Evolutionary conservation across 768 basidiomycete species (phyloP), one percentile per base, ranked within the genome.

Genomic region (Trametes punicea): DNA sequence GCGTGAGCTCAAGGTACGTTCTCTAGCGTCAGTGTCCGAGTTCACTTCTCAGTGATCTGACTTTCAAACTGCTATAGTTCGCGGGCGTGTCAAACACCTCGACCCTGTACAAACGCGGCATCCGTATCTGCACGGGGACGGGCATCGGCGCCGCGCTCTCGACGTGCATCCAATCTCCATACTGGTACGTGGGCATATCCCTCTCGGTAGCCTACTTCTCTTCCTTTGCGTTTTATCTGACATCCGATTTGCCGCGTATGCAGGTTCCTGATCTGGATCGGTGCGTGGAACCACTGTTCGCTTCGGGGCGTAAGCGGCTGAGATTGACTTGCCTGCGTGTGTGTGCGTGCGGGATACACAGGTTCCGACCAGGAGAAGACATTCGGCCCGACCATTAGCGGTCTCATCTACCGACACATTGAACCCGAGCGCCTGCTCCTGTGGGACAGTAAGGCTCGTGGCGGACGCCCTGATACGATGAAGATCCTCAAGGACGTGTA

Each of bases 321-420:
- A 47, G 48, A 38, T 53, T 63, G 54, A 59, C 64, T 58, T 62
- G 46, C 54, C 34, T 51, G 62, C 30, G n/a, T n/a, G n/a, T n/a
- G 39, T 30, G 30, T 18, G 38, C 46, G 16, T 23, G 31, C 50
- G 44, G n/a, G n/a, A 44, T n/a, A 27, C 15, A 41, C 55, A 82
- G 87, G 87, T 49, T 88, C 86, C 53, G 87, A 90, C 65, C 88
- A 90, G 70, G 87, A 88, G 69, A 88, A 85, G 72, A 90, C 88
- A 2, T 91, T 92, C 63, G 90, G 90, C 2, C 84, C 87, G 21
- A 90, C 88, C 18, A 88, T 91, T 59, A 81, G 80, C 59, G 81
- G 82, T 27, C 77, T 91, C 50, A 90, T 91, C 62, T 80, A 81
- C 62, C 78, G 80, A 59, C 80, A 89, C 66, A 73, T 91, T 41